phyloP scores from a whole-genome alignment of 352 stramenopile species.

The Saprolegnia parasitica region DNA sequence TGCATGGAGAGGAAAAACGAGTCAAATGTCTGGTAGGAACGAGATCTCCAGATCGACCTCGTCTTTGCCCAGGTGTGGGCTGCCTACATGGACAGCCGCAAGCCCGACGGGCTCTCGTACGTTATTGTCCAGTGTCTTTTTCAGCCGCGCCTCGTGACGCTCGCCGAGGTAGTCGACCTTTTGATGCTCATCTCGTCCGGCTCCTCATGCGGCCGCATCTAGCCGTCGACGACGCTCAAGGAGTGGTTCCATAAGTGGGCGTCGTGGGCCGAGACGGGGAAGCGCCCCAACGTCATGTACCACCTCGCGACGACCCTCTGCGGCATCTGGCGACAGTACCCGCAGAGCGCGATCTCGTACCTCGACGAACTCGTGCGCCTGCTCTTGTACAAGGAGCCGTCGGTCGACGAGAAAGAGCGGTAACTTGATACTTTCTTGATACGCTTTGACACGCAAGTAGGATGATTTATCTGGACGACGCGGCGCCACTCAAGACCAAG shows the following conservation, averaged over 20 bases:
- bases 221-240: constrained; percentile 33
- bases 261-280: constrained; percentile 42
- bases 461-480: constrained; percentile 24
- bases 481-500: constrained; percentile 38
- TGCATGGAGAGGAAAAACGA: background rate
- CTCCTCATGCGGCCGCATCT: constrained; percentile 31
- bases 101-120: constrained; percentile 59
- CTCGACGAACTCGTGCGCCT: constrained; percentile 61
- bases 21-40: background rate
- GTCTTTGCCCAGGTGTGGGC: constrained; percentile 60
- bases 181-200: background rate
- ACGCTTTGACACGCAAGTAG: constrained; percentile 32
- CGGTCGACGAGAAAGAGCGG: constrained; percentile 44
- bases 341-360: constrained; percentile 44
- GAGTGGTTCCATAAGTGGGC: constrained; percentile 53
- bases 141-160: constrained; percentile 53
- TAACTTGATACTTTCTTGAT: background rate
- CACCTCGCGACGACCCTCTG: constrained; percentile 63
- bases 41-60: constrained; percentile 33
- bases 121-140: constrained; percentile 66
- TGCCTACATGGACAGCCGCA: constrained; percentile 65
- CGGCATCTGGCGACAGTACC: constrained; percentile 58
- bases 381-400: constrained; percentile 69
- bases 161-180: constrained; percentile 1
- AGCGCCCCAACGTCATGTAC: constrained; percentile 75